Evolutionary conservation across 2,329 filamentous ascomycete species (phyloP).

Genomic region (Tolypocladium cylindrosporum): DNA sequence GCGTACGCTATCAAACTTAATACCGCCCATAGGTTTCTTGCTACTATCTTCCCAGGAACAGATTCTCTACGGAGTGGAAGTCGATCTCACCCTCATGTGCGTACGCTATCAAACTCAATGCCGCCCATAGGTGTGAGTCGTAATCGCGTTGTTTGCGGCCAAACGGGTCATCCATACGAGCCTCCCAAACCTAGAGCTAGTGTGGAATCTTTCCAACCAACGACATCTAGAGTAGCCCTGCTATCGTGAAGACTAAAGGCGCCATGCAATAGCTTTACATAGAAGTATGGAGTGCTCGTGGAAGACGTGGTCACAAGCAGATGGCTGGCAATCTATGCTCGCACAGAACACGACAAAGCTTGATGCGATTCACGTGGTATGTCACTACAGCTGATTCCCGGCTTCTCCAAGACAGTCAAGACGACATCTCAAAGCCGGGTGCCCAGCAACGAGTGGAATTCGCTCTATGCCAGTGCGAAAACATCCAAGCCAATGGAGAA

Average conservation of each 20-base stretch:
- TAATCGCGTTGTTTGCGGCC: too few relatives aligned
- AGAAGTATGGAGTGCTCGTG: background rate
- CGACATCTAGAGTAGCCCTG: too few relatives aligned
- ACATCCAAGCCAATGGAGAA: constrained; percentile 38
- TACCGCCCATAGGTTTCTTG: too few relatives aligned
- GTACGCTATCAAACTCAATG: too few relatives aligned
- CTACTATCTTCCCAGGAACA: too few relatives aligned
- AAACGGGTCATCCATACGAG: too few relatives aligned
- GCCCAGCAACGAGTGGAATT: constrained; percentile 44
- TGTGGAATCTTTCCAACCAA: too few relatives aligned
- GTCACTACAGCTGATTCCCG: constrained; percentile 53
- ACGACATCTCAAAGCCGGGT: constrained; percentile 45
- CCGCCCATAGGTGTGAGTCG: too few relatives aligned
- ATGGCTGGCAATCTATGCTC: background rate
- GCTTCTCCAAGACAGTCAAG: constrained; percentile 40
- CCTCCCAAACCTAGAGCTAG: too few relatives aligned
- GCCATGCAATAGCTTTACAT: background rate
- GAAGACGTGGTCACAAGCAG: background rate
- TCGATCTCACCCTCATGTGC: too few relatives aligned
- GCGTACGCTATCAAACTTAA: too few relatives aligned
- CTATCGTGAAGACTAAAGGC: background rate
- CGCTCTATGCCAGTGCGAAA: constrained; percentile 47
- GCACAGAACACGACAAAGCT: background rate
- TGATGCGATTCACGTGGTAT: constrained; percentile 16
- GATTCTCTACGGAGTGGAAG: too few relatives aligned